A percentile compares a stretch with the other conserved stretches of the same genome.
phyloP scores from a whole-genome alignment of 2,329 filamentous ascomycete species.

The Rhynchosporium agropyri region DNA sequence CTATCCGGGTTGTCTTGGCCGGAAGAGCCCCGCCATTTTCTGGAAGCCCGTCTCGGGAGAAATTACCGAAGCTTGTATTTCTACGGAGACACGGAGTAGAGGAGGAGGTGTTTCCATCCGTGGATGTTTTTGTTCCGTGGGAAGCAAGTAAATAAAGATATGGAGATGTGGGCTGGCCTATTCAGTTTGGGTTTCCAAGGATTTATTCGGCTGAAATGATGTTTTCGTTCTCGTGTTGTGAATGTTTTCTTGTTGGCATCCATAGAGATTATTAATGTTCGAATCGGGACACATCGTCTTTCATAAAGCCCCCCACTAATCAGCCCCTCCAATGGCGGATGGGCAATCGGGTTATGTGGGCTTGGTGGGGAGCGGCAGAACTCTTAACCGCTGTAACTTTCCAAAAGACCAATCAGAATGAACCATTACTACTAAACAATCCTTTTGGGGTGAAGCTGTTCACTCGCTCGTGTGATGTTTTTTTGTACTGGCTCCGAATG shows the following conservation, averaged over 20 bases:
- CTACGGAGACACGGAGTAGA: neutral
- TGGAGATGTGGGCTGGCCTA: too few species aligned
- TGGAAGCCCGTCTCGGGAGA: neutral
- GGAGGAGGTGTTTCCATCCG: too few species aligned
- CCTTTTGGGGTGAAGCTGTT: neutral
- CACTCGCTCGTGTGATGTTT: neutral
- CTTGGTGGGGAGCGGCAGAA: constrained; percentile 7
- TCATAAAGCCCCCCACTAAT: too few species aligned
- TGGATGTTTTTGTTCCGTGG: too few species aligned
- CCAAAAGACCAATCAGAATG: constrained; percentile 4
- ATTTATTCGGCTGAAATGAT: too few species aligned
- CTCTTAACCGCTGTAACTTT: neutral
- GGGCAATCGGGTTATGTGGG: neutral
- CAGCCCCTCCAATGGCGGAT: too few species aligned
- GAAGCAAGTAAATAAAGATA: too few species aligned
- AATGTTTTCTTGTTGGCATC: too few species aligned
- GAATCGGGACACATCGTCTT: too few species aligned
- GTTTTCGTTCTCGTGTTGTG: too few species aligned
- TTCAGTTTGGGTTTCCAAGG: too few species aligned
- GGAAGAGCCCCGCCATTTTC: constrained; percentile 7
- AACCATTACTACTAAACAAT: constrained; percentile 11
- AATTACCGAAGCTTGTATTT: neutral
- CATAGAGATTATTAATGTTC: too few species aligned
- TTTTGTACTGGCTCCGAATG: neutral
- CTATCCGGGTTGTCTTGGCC: constrained; percentile 9